phyloP scores from a whole-genome alignment of 192 early-diverging fungal species.

The Rhizophagus sp. region DNA sequence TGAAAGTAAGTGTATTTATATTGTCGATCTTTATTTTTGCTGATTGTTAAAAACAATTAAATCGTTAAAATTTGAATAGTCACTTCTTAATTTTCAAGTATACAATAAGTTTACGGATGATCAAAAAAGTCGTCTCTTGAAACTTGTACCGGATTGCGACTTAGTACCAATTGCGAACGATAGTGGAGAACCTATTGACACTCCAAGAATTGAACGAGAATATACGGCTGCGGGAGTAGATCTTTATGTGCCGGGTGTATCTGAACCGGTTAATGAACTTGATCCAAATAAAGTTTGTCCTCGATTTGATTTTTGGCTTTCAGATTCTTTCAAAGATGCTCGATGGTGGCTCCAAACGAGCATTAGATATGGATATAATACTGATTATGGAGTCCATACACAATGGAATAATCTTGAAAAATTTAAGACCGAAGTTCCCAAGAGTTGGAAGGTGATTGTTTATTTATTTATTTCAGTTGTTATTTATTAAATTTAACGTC shows the following conservation, averaged over 20 bases:
- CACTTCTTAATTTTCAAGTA: neutral
- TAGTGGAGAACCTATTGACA: slow-evolving; percentile 17
- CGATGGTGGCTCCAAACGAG: slow-evolving; percentile 18
- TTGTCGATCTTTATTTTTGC: neutral
- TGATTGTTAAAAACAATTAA: neutral
- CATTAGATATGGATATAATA: slow-evolving; percentile 6
- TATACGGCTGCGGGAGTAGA: neutral
- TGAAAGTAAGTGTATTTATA: neutral
- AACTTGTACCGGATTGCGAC: slow-evolving; percentile 1
- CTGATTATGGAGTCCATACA: neutral
- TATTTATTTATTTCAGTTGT: neutral
- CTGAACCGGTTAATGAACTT: neutral
- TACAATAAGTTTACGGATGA: slow-evolving; percentile 10
- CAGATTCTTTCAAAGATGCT: slow-evolving; percentile 11
- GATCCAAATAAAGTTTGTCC: slow-evolving; percentile 5
- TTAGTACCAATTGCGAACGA: slow-evolving; percentile 21
- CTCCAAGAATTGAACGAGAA: neutral
- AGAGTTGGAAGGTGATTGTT: neutral
- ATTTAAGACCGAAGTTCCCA: neutral
- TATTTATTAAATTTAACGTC: neutral
- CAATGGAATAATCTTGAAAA: slow-evolving; percentile 17
- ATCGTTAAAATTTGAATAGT: neutral
- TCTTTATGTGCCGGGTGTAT: neutral
- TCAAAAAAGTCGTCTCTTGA: slow-evolving; percentile 22
- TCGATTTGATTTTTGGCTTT: slow-evolving; percentile 24